These are phyloP conservation scores for Clarkia xantiana DNA, from an alignment of 345 rosid species.

Conservation along the genomic window DNA sequence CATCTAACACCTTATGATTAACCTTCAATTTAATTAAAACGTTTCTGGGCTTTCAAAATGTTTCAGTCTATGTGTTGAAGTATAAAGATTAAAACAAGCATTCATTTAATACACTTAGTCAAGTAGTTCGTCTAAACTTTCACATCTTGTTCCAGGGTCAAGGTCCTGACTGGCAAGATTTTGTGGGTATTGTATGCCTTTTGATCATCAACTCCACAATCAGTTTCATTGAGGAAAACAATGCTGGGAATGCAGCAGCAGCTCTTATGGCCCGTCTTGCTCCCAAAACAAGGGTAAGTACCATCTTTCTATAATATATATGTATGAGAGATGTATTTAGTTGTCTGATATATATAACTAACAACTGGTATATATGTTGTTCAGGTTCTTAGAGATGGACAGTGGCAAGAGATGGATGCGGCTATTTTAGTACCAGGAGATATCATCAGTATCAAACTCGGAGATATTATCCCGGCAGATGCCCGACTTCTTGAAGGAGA, in stretches of 20 bases:
- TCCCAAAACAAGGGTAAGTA: conserved; percentile 67
- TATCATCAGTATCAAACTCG: conserved; percentile 85
- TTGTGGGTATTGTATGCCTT: conserved; percentile 76
- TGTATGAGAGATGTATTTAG: too few relatives aligned
- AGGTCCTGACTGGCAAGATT: conserved; percentile 99
- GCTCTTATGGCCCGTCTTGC: conserved; percentile 91
- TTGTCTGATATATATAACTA: too few relatives aligned
- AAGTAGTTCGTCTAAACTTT: too few relatives aligned
- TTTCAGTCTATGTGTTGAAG: too few relatives aligned
- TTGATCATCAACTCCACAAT: conserved; percentile 78
- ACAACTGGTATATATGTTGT: conserved; percentile 2
- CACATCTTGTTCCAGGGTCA: conserved; percentile 41
- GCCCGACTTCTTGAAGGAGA: conserved; percentile 92
- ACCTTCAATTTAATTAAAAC: too few relatives aligned
- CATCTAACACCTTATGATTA: too few relatives aligned
- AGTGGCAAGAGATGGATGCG: conserved; percentile 88
- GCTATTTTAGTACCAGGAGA: conserved; percentile 83
- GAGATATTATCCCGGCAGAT: conserved; percentile 93
- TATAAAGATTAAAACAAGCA: too few relatives aligned
- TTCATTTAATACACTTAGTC: too few relatives aligned
- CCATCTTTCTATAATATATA: too few relatives aligned
- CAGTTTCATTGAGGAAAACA: conserved; percentile 92
- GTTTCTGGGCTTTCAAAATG: too few relatives aligned
- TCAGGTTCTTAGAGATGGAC: conserved; percentile 88
- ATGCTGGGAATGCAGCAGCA: conserved; percentile 83